Conservation (phyloP, 1,284 basidiomycete genomes). For the Exobasidium cylindrosporum region DNA sequence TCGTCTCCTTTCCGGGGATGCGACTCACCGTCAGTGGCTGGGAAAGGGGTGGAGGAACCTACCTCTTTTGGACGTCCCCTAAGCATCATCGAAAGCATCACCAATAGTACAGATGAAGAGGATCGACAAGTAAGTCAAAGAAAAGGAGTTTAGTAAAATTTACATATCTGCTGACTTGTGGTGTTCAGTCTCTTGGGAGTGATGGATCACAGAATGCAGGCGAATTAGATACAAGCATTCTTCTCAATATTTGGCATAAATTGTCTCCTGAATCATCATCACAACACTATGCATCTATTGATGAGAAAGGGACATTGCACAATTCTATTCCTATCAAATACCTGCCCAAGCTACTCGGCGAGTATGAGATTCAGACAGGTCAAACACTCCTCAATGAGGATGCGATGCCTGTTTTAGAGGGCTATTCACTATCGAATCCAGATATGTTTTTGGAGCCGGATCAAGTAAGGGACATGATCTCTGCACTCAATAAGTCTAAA, state of each 20-base stretch:
- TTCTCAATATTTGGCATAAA: too few relatives aligned
- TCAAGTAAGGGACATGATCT: not conserved
- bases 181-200: too few relatives aligned
- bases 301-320: too few relatives aligned
- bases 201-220: too few relatives aligned
- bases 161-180: too few relatives aligned
- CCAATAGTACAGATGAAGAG: not conserved
- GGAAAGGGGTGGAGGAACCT: too few relatives aligned
- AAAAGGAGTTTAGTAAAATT: too few relatives aligned
- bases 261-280: too few relatives aligned
- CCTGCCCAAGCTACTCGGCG: not conserved
- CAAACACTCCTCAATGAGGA: not conserved
- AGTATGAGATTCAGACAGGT: not conserved
- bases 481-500: not conserved
- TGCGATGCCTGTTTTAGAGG: not conserved
- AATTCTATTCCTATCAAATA: not conserved
- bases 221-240: too few relatives aligned
- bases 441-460: not conserved
- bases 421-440: not conserved
- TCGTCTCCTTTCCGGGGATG: too few relatives aligned
- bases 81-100: slow-evolving; percentile 7
- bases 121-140: not conserved
- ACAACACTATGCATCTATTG: too few relatives aligned
- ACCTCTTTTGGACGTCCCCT: not conserved
- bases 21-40: too few relatives aligned